A percentile compares a stretch with the other conserved stretches of the same genome.
Conservation (phyloP, 495 filamentous ascomycete genomes). For the Aspergillus nidulans region DNA sequence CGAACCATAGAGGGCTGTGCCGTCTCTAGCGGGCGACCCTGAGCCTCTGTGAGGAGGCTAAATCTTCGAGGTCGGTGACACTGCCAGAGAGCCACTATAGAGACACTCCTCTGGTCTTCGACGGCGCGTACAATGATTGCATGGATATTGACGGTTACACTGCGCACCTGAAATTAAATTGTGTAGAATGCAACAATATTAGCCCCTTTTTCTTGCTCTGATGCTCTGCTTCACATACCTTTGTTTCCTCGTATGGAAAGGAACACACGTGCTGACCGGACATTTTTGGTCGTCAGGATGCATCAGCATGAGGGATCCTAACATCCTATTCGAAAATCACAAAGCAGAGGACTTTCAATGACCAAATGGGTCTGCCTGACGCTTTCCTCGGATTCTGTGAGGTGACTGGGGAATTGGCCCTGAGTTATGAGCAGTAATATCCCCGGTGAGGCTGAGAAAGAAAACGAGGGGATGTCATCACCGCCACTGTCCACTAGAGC, state of each 20-base stretch:
- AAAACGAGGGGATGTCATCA: background rate
- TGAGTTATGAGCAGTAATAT: background rate
- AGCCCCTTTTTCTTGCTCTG: background rate
- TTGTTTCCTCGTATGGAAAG: background rate
- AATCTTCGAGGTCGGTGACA: background rate
- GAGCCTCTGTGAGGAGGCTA: background rate
- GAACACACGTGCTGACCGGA: background rate
- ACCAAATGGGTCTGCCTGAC: no score
- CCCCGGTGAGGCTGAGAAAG: background rate
- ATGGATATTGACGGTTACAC: conserved; percentile 5
- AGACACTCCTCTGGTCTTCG: background rate
- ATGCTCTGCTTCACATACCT: background rate
- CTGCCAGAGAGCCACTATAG: background rate
- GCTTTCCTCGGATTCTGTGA: background rate
- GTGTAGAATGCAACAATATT: background rate
- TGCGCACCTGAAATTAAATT: background rate
- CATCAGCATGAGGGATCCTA: background rate
- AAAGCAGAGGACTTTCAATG: background rate
- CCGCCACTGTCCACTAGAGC: no score
- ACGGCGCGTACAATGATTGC: conserved; percentile 1
- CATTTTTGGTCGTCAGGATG: background rate
- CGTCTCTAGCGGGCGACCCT: background rate
- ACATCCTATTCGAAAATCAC: background rate
- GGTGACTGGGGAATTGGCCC: no score
- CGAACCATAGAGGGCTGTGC: background rate